Conservation (phyloP, 2,329 filamentous ascomycete genomes). For the Camillea tinctor region DNA sequence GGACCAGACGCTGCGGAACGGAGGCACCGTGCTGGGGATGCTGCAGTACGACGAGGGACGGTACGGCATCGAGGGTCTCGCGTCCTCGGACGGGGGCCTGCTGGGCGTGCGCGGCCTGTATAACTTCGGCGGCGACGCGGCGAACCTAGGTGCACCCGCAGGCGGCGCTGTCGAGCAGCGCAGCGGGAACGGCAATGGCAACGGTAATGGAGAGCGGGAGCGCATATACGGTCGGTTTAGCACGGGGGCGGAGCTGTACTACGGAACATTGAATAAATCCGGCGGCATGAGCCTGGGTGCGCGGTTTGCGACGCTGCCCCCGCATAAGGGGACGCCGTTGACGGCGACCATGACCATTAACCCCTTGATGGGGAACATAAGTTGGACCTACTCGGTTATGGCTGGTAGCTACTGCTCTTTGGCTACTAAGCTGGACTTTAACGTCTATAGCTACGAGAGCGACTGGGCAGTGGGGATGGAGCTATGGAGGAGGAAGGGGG, state of each 20-base stretch:
- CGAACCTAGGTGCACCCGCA: conserved; percentile 25
- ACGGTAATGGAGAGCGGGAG: conserved; percentile 46
- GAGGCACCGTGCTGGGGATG: conserved; percentile 71
- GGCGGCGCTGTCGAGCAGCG: conserved; percentile 9
- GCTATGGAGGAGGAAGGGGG: conserved; percentile 72
- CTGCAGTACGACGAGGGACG: conserved; percentile 82
- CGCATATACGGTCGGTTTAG: conserved; percentile 80
- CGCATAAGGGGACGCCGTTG: conserved; percentile 80
- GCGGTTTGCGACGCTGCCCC: conserved; percentile 83
- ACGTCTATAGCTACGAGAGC: conserved; percentile 97
- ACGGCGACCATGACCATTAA: conserved; percentile 93
- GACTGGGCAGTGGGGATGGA: conserved; percentile 90
- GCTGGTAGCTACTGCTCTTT: conserved; percentile 80
- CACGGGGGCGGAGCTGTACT: conserved; percentile 90
- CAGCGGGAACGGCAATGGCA: conserved; percentile 20
- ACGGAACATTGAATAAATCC: conserved; percentile 90
- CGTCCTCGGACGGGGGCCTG: conserved; percentile 87
- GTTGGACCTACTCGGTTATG: conserved; percentile 86
- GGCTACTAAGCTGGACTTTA: conserved; percentile 92
- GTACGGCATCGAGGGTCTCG: conserved; percentile 86
- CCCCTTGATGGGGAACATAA: conserved; percentile 90
- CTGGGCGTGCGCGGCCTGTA: conserved; percentile 87
- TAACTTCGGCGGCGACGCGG: conserved; percentile 77
- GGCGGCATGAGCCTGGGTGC: conserved; percentile 86
- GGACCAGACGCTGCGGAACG: conserved; percentile 67